Conservation (phyloP, 177 flowering plant genomes). For the Vitis hybrid region DNA sequence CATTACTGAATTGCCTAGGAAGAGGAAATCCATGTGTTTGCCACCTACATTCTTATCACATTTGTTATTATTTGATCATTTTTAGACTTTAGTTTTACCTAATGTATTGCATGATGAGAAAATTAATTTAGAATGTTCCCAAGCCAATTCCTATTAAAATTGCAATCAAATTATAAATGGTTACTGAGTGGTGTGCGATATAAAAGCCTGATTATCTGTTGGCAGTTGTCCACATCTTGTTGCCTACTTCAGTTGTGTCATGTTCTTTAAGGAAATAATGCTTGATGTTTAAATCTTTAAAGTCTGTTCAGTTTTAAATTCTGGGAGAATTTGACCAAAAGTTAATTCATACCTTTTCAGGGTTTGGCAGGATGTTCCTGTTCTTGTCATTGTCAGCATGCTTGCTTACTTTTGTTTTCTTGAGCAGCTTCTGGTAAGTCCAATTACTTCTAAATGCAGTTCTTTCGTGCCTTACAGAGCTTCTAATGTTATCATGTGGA, state of each 20-base stretch:
- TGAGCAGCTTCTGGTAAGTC: conserved; percentile 70
- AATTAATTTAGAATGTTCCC: too few species aligned
- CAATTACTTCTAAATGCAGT: not conserved
- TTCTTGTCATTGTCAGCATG: conserved; percentile 74
- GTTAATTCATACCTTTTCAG: conserved; percentile 27
- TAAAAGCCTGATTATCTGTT: too few species aligned
- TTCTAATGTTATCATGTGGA: conserved; percentile 8
- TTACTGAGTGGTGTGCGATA: too few species aligned
- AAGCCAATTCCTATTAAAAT: too few species aligned
- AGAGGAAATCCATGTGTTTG: not conserved
- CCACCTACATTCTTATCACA: not conserved
- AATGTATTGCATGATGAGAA: too few species aligned
- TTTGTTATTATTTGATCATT: not conserved
- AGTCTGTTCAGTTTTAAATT: not conserved
- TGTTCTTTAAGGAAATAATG: too few species aligned
- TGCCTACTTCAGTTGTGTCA: too few species aligned
- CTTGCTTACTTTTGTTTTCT: conserved; percentile 75
- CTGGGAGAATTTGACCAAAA: not conserved
- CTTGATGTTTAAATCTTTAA: not conserved
- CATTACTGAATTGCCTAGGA: not conserved
- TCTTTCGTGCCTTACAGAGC: not conserved
- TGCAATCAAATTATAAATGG: too few species aligned
- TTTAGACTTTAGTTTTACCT: too few species aligned
- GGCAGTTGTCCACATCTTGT: too few species aligned
- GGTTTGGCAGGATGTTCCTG: conserved; percentile 74